Base-by-base conservation (phyloP, 2,329 filamentous ascomycete genomes). In the Xylogone sp. region DNA sequence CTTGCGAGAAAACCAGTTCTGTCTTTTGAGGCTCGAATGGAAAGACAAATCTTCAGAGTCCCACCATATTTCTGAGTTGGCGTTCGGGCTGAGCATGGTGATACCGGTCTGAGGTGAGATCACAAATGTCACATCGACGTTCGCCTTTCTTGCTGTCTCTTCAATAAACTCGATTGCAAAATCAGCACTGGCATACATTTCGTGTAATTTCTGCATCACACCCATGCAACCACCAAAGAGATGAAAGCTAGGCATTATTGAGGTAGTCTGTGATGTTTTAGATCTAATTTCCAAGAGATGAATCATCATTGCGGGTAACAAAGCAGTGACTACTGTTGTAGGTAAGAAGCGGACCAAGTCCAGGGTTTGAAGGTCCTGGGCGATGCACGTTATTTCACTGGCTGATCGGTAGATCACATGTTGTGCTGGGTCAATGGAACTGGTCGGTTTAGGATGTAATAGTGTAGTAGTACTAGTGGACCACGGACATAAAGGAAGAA, bases 191-290 rank as follows among this genome's bases (percentile, higher is more conserved):
- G 90, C 85, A 62, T 96, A 96, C 21, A 91, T 88, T 65, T 95
- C 90, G 45, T 90, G 83, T 20, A 96, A 78, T 57, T 86, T 86
- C 67, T 90, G 85, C 78, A 96, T 87, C 53, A 95, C 90, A 46
- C 86, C 82, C 88, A 96, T 95, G 71, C 91, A 96, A 66, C 91
- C 86, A 60, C 86, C 87, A 73, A 96, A 95, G 19, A 89, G 87
- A 52, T 84, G 82, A 13, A 90, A 39, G 34, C 34, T 39, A 79
- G 46, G 88, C 90, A 47, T 82, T 78, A 53, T 87, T 80, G 21
- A 89, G 84, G 4, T 86, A 83, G 53, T 83, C 80, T n/a, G 82
- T 79, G 49, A 88, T 82, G 2, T 84, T 85, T 39, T 39, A 39
- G 88, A 89, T 68, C 93, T 94, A 78, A 95, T 91, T 67, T 94